Percentiles rank a stretch among this genome's conserved stretches.
Conservation (phyloP, 805 yeast species). For the Ogataea thermomethanolica region DNA sequence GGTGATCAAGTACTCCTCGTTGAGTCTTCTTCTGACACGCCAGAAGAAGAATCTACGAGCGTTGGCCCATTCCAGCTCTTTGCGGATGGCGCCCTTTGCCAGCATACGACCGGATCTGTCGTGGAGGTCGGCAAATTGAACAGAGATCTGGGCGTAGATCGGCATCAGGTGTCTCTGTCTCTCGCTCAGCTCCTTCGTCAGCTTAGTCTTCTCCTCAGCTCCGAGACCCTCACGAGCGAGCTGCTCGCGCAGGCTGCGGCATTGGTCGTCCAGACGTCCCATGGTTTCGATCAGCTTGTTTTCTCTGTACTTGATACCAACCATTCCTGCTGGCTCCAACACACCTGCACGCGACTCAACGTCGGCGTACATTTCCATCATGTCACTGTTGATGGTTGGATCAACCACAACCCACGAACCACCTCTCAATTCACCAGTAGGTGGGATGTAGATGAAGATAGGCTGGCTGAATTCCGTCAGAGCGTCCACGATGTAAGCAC, state of each 20-base stretch:
- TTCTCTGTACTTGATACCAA: conserved; percentile 95
- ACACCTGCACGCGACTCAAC: conserved; percentile 96
- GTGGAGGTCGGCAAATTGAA: conserved; percentile 96
- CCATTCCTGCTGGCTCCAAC: conserved; percentile 98
- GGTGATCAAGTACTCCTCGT: conserved; percentile 83
- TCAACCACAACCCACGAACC: conserved; percentile 99
- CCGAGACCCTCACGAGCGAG: conserved; percentile 50
- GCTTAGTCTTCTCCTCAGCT: conserved; percentile 61
- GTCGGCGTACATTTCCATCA: conserved; percentile 99
- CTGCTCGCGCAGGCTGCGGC: conserved; percentile 62
- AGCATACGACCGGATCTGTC: conserved; percentile 97
- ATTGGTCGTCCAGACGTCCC: conserved; percentile 80
- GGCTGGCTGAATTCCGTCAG: conserved; percentile 95
- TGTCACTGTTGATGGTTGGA: conserved; percentile 92
- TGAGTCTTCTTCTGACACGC: conserved; percentile 94
- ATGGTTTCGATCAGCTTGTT: conserved; percentile 88
- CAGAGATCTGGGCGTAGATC: conserved; percentile 84
- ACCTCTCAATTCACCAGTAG: conserved; percentile 97
- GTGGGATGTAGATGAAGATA: conserved; percentile 94
- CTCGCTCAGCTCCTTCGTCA: conserved; percentile 62
- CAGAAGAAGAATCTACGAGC: conserved; percentile 98
- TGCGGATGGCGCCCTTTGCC: conserved; percentile 87
- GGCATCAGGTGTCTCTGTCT: conserved; percentile 83
- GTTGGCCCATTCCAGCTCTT: conserved; percentile 79
- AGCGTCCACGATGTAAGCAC: conserved; percentile 96